A percentile compares a stretch with the other conserved stretches of the same genome.
phyloP scores from a whole-genome alignment of 208 protist species.

The Wallacemonas collosoma region DNA sequence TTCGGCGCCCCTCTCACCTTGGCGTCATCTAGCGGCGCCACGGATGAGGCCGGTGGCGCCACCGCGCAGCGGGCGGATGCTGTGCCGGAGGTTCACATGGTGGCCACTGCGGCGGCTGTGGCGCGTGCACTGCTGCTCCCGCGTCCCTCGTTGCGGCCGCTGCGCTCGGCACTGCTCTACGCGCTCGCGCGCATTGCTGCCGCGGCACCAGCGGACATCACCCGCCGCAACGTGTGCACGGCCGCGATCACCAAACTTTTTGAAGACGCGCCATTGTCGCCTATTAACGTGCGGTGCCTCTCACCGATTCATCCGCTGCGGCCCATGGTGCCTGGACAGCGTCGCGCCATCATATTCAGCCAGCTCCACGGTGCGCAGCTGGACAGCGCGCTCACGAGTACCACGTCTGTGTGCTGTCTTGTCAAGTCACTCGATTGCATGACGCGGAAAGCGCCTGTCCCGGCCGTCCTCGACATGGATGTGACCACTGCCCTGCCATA shows the following conservation, averaged over 20 bases:
- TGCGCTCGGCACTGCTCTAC: conserved; percentile 75
- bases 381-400: conserved; percentile 35
- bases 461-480: conserved; percentile 46
- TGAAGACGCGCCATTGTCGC: conserved; percentile 42
- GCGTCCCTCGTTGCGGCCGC: conserved; percentile 30
- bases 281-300: conserved; percentile 55
- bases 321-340: conserved; percentile 66
- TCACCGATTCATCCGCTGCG: conserved; percentile 37
- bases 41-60: too few relatives aligned
- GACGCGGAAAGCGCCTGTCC: conserved; percentile 44
- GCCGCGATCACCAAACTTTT: conserved; percentile 54
- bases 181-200: conserved; percentile 55
- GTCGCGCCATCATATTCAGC: conserved; percentile 60
- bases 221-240: conserved; percentile 64
- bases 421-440: conserved; percentile 60
- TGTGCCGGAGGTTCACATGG: conserved; percentile 36
- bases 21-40: background rate
- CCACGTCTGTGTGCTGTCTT: conserved; percentile 60
- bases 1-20: background rate
- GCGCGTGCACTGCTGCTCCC: conserved; percentile 59
- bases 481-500: conserved; percentile 62
- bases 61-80: background rate
- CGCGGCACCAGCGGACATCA: conserved; percentile 24
- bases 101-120: conserved; percentile 54
- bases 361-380: conserved; percentile 59